Conservation (phyloP, 257 asterid species). For the Solanum dulcamara region DNA sequence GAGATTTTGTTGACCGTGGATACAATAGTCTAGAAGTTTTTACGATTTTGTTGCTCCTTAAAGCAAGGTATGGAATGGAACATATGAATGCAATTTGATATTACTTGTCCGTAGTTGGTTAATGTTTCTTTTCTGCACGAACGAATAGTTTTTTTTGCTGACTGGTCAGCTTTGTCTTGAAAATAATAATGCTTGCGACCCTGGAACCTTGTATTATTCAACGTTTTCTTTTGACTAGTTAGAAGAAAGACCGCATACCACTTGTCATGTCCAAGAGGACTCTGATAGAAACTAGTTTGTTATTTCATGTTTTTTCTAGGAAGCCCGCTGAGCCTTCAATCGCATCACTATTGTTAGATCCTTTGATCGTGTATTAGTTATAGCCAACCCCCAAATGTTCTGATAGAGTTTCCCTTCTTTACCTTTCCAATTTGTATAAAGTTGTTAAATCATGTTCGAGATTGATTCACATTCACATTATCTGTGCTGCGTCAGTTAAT, state of each 20-base stretch:
- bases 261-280: neutral
- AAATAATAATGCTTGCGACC: neutral
- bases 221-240: neutral
- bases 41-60: slow-evolving; percentile 89
- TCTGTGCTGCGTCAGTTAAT: neutral
- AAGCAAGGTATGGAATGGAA: slow-evolving; percentile 61
- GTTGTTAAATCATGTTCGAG: neutral
- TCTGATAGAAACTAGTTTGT: neutral
- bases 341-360: too few relatives aligned
- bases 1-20: slow-evolving; percentile 99
- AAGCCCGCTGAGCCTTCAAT: too few relatives aligned
- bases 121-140: neutral
- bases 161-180: neutral
- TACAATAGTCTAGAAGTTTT: slow-evolving; percentile 96
- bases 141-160: neutral
- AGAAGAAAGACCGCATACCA: neutral
- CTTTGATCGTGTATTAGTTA: too few relatives aligned
- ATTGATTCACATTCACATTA: neutral
- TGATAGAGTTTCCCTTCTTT: neutral
- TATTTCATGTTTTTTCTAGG: neutral
- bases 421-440: neutral
- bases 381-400: neutral
- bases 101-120: neutral
- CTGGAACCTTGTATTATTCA: neutral
- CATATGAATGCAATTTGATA: neutral